A percentile compares a stretch with the other conserved stretches of the same genome.
phyloP scores from a whole-genome alignment of 169 alveolate species.

The Cardiosporidium cionae region DNA sequence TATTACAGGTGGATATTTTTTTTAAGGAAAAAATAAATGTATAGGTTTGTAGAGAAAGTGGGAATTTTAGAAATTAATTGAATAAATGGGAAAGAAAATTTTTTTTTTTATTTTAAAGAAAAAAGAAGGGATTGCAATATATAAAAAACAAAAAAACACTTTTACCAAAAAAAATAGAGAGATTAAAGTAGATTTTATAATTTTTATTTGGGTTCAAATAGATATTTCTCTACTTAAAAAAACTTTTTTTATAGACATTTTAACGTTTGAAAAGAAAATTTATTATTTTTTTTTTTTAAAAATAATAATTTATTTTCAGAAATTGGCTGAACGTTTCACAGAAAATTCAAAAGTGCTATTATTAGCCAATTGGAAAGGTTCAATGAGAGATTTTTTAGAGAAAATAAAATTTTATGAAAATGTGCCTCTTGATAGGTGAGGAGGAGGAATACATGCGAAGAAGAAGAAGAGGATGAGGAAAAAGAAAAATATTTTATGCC shows the following conservation, averaged over 20 bases:
- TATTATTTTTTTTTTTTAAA: neutral
- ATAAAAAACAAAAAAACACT: no score
- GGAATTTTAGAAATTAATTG: no score
- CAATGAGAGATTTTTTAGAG: slow-evolving; percentile 10
- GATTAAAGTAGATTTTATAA: no score
- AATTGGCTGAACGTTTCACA: neutral
- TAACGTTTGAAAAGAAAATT: neutral
- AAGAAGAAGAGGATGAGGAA: no score
- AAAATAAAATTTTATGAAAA: neutral
- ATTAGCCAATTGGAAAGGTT: slow-evolving; percentile 18
- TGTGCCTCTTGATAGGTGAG: neutral
- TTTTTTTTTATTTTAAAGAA: no score
- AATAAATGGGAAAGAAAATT: no score
- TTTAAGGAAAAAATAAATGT: neutral
- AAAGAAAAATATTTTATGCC: no score
- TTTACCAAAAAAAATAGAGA: no score
- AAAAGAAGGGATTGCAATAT: no score
- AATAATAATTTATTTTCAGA: neutral
- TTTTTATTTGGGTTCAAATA: no score
- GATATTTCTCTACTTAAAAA: neutral
- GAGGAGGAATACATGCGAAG: neutral
- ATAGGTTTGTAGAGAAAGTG: no score
- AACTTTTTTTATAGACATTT: neutral
- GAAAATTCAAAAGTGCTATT: neutral
- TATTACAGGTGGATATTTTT: slow-evolving; percentile 19